Evolutionary conservation across 257 asterid species (phyloP), one percentile per base, ranked within the genome.

Genomic region (Euphrasia confusa): DNA sequence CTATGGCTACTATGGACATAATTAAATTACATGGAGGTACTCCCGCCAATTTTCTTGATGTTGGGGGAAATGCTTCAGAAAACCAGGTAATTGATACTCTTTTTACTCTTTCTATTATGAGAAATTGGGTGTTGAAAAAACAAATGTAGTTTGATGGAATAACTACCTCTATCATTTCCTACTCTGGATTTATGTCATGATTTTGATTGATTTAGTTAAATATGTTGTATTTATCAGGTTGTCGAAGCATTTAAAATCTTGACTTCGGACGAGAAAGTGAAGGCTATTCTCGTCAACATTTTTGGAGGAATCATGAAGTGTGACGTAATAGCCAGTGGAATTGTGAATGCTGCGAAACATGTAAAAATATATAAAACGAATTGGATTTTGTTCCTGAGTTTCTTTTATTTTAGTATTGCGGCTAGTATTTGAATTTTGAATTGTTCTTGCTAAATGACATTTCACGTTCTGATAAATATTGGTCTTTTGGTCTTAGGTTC

Each of bases 261-360:
- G 77, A 93, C 99, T 21, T 83, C 99, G 39, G 99, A 93, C 71
- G 94, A 93, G 50, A 93, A 89, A 78, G 99, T 93, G 74, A 93
- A 89, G 77, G 99, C 92, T 64, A 93, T 93, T 66, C 81, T 93
- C 64, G 99, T 93, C 74, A 89, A 93, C 85, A 89, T 93, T 61
- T 93, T 93, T 73, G 99, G 99, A 71, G 99, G 99, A 75, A 93
- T 93, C 53, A 93, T 93, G 99, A 89, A 93, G 80, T 93, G 99
- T 44, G 99, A 93, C 67, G 88, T 93, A 10, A 93, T 93, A 68
- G 97, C 99, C 68, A 83, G 96, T 70, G 99, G 99, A 66, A 93
- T 93, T 59, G 99, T 89, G 72, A 93, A 87, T 82, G 99, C 99
- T 71, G 97, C 99, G 44, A 87, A 93, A 73, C 86, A 72, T 78